phyloP scores from a whole-genome alignment of 202 grass and related monocot species.

The Musa balbisiana region DNA sequence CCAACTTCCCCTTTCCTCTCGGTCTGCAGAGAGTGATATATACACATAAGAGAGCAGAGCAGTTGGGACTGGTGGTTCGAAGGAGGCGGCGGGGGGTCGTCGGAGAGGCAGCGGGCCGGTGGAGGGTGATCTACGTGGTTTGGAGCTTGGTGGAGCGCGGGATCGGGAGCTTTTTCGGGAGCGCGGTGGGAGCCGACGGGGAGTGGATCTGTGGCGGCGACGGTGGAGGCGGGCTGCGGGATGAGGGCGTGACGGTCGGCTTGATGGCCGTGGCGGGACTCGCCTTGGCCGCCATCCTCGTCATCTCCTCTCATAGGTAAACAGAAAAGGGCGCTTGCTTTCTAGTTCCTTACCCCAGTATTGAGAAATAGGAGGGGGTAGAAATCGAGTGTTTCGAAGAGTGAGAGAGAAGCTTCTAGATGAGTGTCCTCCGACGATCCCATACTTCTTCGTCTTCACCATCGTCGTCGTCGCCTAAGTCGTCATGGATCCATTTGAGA shows the following conservation, averaged over 20 bases:
- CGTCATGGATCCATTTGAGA: slow-evolving; percentile 25
- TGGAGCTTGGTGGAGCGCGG: slow-evolving; percentile 46
- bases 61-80: background rate
- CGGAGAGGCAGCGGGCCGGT: background rate
- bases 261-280: slow-evolving; percentile 63
- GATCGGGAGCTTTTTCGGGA: slow-evolving; percentile 37
- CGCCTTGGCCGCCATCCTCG: slow-evolving; percentile 42
- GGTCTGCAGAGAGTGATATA: background rate
- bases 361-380: background rate
- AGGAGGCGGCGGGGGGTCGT: no score
- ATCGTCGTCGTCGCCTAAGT: slow-evolving; percentile 17
- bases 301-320: slow-evolving; percentile 60
- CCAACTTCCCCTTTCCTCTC: background rate
- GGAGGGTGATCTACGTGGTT: slow-evolving; percentile 49
- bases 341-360: no score
- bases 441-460: slow-evolving; percentile 16
- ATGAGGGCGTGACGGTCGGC: slow-evolving; percentile 49
- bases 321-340: background rate
- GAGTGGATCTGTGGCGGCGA: slow-evolving; percentile 14
- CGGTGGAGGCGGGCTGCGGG: slow-evolving; percentile 29
- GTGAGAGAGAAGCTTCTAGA: background rate
- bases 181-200: slow-evolving; percentile 16
- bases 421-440: slow-evolving; percentile 15
- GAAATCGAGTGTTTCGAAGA: slow-evolving; percentile 2
- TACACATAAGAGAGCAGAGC: background rate